phyloP scores from a whole-genome alignment of 306 rosid genomes.

The Carpinus fangiana region DNA sequence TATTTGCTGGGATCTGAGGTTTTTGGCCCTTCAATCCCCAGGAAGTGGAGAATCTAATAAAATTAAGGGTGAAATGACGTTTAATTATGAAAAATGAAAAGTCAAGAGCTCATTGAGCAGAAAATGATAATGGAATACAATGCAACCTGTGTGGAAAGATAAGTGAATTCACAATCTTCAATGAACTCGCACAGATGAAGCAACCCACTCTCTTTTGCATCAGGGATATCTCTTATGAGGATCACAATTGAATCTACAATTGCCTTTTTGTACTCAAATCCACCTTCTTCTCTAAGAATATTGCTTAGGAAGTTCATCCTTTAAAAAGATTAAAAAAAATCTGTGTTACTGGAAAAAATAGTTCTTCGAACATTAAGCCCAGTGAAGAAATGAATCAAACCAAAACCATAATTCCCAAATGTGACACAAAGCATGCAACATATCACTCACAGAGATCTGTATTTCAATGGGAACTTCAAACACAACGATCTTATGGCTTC shows the following conservation, averaged over 20 bases:
- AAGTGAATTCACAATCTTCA: slow-evolving; percentile 98
- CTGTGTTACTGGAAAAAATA: slow-evolving; percentile 16
- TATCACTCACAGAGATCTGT: slow-evolving; percentile 84
- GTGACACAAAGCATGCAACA: slow-evolving; percentile 17
- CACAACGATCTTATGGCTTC: slow-evolving; percentile 97
- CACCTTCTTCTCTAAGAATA: slow-evolving; percentile 99
- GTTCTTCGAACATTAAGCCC: slow-evolving; percentile 3
- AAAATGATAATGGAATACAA: slow-evolving; percentile 26
- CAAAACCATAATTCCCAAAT: background rate
- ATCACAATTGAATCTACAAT: slow-evolving; percentile 96
- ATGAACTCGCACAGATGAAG: slow-evolving; percentile 98
- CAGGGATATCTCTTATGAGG: slow-evolving; percentile 93
- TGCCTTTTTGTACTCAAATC: slow-evolving; percentile 97
- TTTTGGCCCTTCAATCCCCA: slow-evolving; percentile 98
- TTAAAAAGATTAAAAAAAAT: slow-evolving; percentile 18
- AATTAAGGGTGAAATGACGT: slow-evolving; percentile 10
- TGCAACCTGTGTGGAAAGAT: slow-evolving; percentile 92
- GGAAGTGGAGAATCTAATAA: slow-evolving; percentile 85
- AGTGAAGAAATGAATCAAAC: slow-evolving; percentile 11
- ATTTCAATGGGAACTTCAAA: slow-evolving; percentile 91
- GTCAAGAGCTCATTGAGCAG: slow-evolving; percentile 9
- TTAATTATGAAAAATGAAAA: slow-evolving; percentile 21
- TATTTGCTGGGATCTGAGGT: slow-evolving; percentile 97
- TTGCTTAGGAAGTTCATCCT: slow-evolving; percentile 99
- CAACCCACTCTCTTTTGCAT: slow-evolving; percentile 94